Evolutionary conservation across 257 asterid species (phyloP).

Genomic region (Scutellaria minor): DNA sequence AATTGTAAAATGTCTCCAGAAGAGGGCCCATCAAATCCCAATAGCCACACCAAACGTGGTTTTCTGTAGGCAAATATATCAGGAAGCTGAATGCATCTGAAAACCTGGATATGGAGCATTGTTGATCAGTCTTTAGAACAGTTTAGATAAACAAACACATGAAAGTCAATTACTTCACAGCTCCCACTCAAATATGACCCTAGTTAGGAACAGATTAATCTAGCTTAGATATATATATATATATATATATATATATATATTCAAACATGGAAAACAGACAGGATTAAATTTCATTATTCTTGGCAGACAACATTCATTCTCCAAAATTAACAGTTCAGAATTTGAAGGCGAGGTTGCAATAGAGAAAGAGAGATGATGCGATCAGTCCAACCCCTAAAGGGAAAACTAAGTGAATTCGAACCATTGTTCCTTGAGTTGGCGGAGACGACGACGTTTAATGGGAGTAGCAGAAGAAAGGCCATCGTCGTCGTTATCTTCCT

Average conservation of each 20-base stretch:
- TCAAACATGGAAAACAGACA: constrained; percentile 2
- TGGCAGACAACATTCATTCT: constrained; percentile 2
- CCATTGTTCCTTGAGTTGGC: constrained; percentile 92
- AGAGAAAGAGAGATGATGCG: background rate
- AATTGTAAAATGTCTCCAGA: constrained; percentile 87
- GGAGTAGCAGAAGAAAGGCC: constrained; percentile 48
- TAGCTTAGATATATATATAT: background rate
- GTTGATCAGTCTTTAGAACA: constrained; percentile 10
- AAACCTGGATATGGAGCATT: constrained; percentile 63
- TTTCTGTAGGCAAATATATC: constrained; percentile 62
- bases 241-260: background rate
- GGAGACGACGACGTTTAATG: constrained; percentile 68
- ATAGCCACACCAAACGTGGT: constrained; percentile 86
- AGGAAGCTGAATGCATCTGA: constrained; percentile 84
- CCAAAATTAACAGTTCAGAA: constrained; percentile 7
- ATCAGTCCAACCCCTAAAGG: background rate
- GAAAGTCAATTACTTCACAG: background rate
- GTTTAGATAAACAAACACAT: background rate
- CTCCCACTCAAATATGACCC: constrained; percentile 24
- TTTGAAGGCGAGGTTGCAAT: background rate
- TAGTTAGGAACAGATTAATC: background rate
- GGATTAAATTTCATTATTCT: background rate
- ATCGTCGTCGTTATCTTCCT: constrained; percentile 66
- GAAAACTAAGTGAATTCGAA: constrained; percentile 6
- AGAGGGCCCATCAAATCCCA: constrained; percentile 97